phyloP scores from a whole-genome alignment of 106 monocot genomes.

The Alisma plantagoaquatica region DNA sequence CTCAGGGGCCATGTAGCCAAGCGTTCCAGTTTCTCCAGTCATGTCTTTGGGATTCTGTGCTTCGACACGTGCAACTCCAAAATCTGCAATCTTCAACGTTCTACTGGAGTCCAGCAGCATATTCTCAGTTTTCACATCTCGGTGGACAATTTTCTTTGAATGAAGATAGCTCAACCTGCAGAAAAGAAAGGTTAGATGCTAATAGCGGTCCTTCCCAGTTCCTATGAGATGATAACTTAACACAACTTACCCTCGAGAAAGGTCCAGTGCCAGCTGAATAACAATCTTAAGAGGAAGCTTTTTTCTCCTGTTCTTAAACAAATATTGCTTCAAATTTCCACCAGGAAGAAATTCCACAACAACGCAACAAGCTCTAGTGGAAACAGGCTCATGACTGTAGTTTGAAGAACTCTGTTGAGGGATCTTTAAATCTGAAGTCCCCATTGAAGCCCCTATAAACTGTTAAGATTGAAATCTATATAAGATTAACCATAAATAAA shows the following conservation, averaged over 20 bases:
- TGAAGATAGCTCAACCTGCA: slow-evolving; percentile 78
- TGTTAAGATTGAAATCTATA: slow-evolving; percentile 1
- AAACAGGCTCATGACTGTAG: slow-evolving; percentile 8
- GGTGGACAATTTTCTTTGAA: slow-evolving; percentile 69
- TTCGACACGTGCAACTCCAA: slow-evolving; percentile 83
- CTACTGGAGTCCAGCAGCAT: slow-evolving; percentile 45
- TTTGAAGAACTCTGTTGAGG: slow-evolving; percentile 37
- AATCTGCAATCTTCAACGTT: slow-evolving; percentile 77
- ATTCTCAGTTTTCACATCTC: slow-evolving; percentile 84
- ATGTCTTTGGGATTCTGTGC: slow-evolving; percentile 83
- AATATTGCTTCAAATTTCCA: slow-evolving; percentile 52
- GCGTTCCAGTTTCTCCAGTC: slow-evolving; percentile 96
- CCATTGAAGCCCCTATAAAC: slow-evolving; percentile 85
- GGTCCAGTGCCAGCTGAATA: slow-evolving; percentile 56
- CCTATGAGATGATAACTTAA: background rate
- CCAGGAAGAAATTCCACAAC: slow-evolving; percentile 62
- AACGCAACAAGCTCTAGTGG: slow-evolving; percentile 41
- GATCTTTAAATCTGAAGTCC: slow-evolving; percentile 54
- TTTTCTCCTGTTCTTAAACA: slow-evolving; percentile 39
- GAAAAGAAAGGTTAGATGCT: background rate
- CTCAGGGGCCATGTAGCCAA: slow-evolving; percentile 91
- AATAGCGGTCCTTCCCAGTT: background rate
- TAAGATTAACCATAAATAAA: background rate
- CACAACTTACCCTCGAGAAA: slow-evolving; percentile 49
- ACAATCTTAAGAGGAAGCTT: slow-evolving; percentile 57